phyloP scores from a whole-genome alignment of 257 asterid genomes.

The Forsythia suspensa region DNA sequence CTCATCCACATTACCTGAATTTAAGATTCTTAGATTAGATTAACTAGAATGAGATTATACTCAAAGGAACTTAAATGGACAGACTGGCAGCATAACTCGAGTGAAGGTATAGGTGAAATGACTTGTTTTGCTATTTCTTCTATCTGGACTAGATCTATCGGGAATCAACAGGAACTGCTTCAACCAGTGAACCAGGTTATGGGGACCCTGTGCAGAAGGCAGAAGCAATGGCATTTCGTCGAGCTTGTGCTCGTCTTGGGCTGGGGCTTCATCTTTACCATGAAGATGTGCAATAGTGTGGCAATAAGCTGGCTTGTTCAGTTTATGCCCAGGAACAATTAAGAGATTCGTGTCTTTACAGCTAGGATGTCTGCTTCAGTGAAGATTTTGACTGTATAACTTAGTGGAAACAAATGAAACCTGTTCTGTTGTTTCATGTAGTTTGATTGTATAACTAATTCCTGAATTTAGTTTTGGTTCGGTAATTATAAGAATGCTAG shows the following conservation, averaged over 20 bases:
- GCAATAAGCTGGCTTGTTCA: not conserved
- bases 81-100: not conserved
- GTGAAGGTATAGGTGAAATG: not conserved
- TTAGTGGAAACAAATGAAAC: conserved; percentile 11
- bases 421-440: not conserved
- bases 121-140: conserved; percentile 6
- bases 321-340: not conserved
- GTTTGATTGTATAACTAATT: not conserved
- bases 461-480: conserved; percentile 9
- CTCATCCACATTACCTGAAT: not conserved
- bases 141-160: conserved; percentile 54
- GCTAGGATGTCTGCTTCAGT: conserved; percentile 10
- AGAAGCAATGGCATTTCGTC: conserved; percentile 93
- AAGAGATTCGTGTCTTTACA: not conserved
- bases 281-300: conserved; percentile 61
- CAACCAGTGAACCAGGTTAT: conserved; percentile 53
- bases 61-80: not conserved
- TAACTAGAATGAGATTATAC: not conserved
- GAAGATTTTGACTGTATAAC: not conserved
- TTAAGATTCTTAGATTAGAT: conserved; percentile 8
- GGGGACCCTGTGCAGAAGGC: conserved; percentile 86
- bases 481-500: not conserved
- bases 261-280: conserved; percentile 92
- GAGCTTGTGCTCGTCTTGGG: conserved; percentile 94
- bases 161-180: conserved; percentile 84